Base-by-base conservation (phyloP, 1,284 basidiomycete species). In the Schizophyllum amplum region DNA sequence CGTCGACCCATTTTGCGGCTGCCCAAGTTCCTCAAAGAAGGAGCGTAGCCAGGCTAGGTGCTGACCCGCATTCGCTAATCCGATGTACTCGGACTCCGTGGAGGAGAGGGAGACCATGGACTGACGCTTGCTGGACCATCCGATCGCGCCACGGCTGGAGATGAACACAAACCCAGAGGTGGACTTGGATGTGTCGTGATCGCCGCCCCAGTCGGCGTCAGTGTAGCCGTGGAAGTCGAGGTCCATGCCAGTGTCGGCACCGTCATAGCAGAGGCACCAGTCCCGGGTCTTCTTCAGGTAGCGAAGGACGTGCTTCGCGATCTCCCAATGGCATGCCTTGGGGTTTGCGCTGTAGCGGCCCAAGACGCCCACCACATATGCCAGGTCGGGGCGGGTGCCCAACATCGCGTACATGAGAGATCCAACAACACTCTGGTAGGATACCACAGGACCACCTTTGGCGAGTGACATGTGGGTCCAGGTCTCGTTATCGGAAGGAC, bases 41-140 rank as follows among this genome's bases (percentile, higher is more conserved):
- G 52, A 55, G 0, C 60, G 27, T 1, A 69, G 59, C 68, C 69
- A 71, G 1, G 63, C 51, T 0, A 65, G 54, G 24, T 71, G 63
- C 22, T 65, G 60, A 3, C 65, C 57, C 11, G 67, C 65, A 53
- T 69, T 57, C 13, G 63, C 65, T 0, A 67, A 53, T 6, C 68
- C 69, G 26, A 74, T 65, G 59, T 75, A 75, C 54, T 75, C 69
- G 1, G 71, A 68, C 60, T 76, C 72, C 0, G 66, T 69, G 0
- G 66, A 69, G 0, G 68, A 73, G 0, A 65, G 61, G 1, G 72
- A 68, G 4, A 72, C 64, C 0, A 66, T 64, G 1, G 61, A 52
- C 57, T 75, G 73, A 9, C 65, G 64, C 46, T 68, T 67, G 5
- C 64, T 63, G 27, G 57, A 56, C 71, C 71, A 73, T 1, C 56